Evolutionary conservation across 352 stramenopile species (phyloP), one percentile per base, ranked within the genome.

Genomic region (Peronospora destructor): DNA sequence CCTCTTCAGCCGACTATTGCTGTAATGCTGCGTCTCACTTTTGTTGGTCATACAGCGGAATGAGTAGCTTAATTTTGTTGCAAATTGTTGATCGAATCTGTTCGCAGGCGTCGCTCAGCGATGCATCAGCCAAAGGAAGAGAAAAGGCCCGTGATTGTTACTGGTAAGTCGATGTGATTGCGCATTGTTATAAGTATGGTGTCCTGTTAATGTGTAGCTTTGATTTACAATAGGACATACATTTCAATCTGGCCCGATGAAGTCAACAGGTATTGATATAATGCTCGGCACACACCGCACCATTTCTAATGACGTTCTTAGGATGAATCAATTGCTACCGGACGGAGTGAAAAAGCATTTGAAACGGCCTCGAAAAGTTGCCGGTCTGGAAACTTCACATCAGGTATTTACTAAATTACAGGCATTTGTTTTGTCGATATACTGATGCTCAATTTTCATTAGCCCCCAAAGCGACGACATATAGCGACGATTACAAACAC

Each of bases 401-500:
- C 60, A 76, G 60, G 75, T 84, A 59, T 26, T n/a, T 5, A 4
- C 0, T 35, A 34, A 19, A 30, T 4, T 6, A 30, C 6, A 1
- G 4, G 26, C 5, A 10, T 30, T 1, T 13, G 8, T 17, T 5
- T 4, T 25, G n/a, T 21, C 44, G 30, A 52, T 42, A 37, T 21
- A 3, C 16, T 34, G 38, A 19, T 43, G 35, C 12, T 32, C 36
- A 13, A 46, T 41, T 13, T 45, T 38, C 26, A 14, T 17, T 14
- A 84, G 71, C 21, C 53, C 23, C 35, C 57, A 16, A 85, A 84
- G 41, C 59, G 74, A 42, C 56, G 71, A 28, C 69, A 82, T 45
- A 39, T 85, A 11, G 67, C 69, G 9, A 84, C 71, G 11, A 85
- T 85, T 49, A 85, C 74, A 14, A 85, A 84, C 51, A 81, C 68